Conservation (phyloP, 768 basidiomycete species). For the Tricholoma terreum region DNA sequence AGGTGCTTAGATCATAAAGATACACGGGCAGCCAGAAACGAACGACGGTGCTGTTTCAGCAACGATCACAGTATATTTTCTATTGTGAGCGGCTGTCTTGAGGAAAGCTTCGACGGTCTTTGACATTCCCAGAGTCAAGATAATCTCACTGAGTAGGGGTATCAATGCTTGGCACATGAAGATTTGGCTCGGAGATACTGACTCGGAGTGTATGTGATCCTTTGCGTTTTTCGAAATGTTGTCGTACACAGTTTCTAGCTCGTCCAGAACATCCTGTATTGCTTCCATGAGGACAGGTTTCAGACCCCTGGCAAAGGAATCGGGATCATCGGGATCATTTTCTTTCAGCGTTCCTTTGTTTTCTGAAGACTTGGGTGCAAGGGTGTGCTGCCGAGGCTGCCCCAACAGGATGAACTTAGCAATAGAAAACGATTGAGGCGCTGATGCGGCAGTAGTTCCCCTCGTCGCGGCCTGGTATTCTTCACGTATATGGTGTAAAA, state of each 20-base stretch:
- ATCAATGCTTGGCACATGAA: constrained; percentile 1
- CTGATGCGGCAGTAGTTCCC: constrained; percentile 37
- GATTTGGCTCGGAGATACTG: constrained; percentile 26
- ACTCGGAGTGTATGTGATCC: constrained; percentile 99
- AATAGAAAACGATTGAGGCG: constrained; percentile 59
- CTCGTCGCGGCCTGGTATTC: constrained; percentile 83
- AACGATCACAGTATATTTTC: constrained; percentile 95
- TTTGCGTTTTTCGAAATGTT: constrained; percentile 91
- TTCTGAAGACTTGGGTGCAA: constrained; percentile 43
- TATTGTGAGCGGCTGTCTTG: constrained; percentile 82
- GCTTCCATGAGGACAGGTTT: constrained; percentile 97
- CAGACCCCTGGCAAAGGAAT: constrained; percentile 71
- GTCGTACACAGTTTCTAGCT: constrained; percentile 94
- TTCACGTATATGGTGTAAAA: constrained; percentile 91
- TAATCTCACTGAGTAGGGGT: constrained; percentile 72
- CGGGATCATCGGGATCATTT: constrained; percentile 71
- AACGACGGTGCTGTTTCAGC: constrained; percentile 94
- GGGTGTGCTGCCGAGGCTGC: constrained; percentile 57
- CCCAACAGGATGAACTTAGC: constrained; percentile 82
- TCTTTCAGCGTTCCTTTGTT: constrained; percentile 59
- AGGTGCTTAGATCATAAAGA: not conserved
- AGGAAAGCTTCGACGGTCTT: constrained; percentile 92
- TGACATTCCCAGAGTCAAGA: constrained; percentile 91
- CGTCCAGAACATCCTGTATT: constrained; percentile 93
- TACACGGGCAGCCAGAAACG: constrained; percentile 29